Base-by-base conservation (phyloP, 2,329 filamentous ascomycete species). In the Atkinsonella texensis region DNA sequence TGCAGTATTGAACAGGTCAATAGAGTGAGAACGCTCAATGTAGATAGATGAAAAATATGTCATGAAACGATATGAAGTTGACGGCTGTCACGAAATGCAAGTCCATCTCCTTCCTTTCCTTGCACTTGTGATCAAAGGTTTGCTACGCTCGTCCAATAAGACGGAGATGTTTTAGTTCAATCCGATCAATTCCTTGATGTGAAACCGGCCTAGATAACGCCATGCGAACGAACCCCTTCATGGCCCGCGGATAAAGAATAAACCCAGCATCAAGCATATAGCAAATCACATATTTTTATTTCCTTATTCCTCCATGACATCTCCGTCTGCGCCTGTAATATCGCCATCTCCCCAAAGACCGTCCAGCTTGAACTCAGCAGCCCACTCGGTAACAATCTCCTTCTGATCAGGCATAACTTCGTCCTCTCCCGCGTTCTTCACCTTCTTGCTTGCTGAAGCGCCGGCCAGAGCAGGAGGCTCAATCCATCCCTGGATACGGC, bases 321-420 rank as follows among this genome's bases (percentile, higher is more conserved):
- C 75, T 18, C 12, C 52, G n/a, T 10, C 33, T 4, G 57, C 70
- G 8, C 60, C 62, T 17, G 52, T 63, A 33, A 55, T 62, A 32
- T 55, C 65, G 28, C 64, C 81, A 63, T 89, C 83, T 11, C 87
- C 89, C 86, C 87, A 97, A 13, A 98, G 71, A 2, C 89, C 93
- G 55, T 96, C 93, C 9, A 98, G 76, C 73, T 91, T 90, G 70
- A 98, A 97, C 69, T 97, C 91, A 61, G 87, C 83, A 8, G 90
- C 87, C 89, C 91, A 95, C 66, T 94, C 84, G 11, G 85, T 87
- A 51, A 97, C 89, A 65, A 97, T 88, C 69, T 89, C 73, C 73
- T 94, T 89, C 67, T 94, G 83, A 58, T 89, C 81, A 55, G 78
- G 74, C 58, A 74, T 65, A 50, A 72, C 66, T 49, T 72, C 70